These are phyloP conservation scores for Zangia roseola DNA, from an alignment of 768 basidiomycete genomes.

Conservation along the genomic window DNA sequence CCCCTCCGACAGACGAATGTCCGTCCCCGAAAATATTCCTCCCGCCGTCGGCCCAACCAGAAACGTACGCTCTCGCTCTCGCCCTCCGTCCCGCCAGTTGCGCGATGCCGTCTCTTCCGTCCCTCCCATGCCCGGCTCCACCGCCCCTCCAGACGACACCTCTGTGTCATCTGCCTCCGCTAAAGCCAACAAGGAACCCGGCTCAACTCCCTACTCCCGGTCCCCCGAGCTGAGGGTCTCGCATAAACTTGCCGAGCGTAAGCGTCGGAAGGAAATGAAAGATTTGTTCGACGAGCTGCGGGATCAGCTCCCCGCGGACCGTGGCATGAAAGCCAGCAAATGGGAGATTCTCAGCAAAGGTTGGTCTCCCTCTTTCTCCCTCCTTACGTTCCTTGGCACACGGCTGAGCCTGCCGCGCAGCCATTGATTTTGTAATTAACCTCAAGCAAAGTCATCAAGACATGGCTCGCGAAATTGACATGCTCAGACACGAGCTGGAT, in stretches of 20 bases:
- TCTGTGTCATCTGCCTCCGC: constrained; percentile 32
- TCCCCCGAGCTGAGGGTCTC: constrained; percentile 93
- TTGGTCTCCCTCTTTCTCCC: constrained; percentile 32
- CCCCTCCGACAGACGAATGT: constrained; percentile 71
- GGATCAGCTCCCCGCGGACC: constrained; percentile 88
- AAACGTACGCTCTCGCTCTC: constrained; percentile 63
- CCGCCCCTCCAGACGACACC: constrained; percentile 41
- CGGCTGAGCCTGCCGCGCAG: constrained; percentile 36
- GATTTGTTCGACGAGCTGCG: constrained; percentile 95
- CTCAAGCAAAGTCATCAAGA: constrained; percentile 78
- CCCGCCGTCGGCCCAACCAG: constrained; percentile 47
- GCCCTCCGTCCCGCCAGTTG: constrained; percentile 65
- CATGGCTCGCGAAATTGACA: constrained; percentile 76
- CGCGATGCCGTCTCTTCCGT: constrained; percentile 41
- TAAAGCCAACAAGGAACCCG: constrained; percentile 46
- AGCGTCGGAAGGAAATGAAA: constrained; percentile 98
- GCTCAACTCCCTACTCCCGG: constrained; percentile 86
- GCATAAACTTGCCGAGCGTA: constrained; percentile 96
- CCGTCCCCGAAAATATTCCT: constrained; percentile 59
- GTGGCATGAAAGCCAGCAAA: constrained; percentile 95
- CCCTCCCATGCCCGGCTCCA: constrained; percentile 37
- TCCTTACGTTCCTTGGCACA: background rate
- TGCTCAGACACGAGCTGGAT: constrained; percentile 74
- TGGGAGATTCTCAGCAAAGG: constrained; percentile 99
- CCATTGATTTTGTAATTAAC: constrained; percentile 83